These are phyloP conservation scores for Candida coleopterorum DNA, from an alignment of 805 yeast genomes.

Conservation along the genomic window DNA sequence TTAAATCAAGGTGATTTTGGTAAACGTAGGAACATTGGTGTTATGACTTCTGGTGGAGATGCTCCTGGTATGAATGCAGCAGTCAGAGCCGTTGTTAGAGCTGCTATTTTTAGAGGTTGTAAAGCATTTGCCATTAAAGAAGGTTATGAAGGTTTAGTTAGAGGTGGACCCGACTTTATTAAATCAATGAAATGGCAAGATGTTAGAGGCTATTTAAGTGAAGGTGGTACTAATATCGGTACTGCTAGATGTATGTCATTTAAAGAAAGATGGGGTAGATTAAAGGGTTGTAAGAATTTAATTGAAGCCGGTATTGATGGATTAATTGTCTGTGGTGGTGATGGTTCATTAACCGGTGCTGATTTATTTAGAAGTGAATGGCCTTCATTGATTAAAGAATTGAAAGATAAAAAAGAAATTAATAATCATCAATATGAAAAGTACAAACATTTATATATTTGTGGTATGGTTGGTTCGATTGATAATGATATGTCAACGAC, in stretches of 20 bases:
- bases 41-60: slow-evolving; percentile 98
- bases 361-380: slow-evolving; percentile 91
- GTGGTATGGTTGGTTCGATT: slow-evolving; percentile 94
- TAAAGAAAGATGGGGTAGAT: slow-evolving; percentile 80
- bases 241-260: slow-evolving; percentile 91
- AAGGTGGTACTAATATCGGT: slow-evolving; percentile 95
- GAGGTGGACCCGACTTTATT: slow-evolving; percentile 72
- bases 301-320: slow-evolving; percentile 89
- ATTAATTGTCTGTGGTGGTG: slow-evolving; percentile 95
- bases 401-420: slow-evolving; percentile 51
- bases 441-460: slow-evolving; percentile 73
- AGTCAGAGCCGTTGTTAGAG: slow-evolving; percentile 91
- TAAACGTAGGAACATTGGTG: slow-evolving; percentile 62
- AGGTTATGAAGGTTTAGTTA: slow-evolving; percentile 90
- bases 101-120: slow-evolving; percentile 84
- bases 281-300: slow-evolving; percentile 78
- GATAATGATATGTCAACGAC: slow-evolving; percentile 98
- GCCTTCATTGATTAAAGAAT: slow-evolving; percentile 81
- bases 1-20: slow-evolving; percentile 9
- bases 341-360: slow-evolving; percentile 97
- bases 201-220: slow-evolving; percentile 87
- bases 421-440: slow-evolving; percentile 55
- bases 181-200: slow-evolving; percentile 86
- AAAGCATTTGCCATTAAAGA: slow-evolving; percentile 89
- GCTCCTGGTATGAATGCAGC: slow-evolving; percentile 98